Evolutionary conservation across 495 filamentous ascomycete species (phyloP), one percentile per base, ranked within the genome.

Genomic region (Aspergillus baeticus): DNA sequence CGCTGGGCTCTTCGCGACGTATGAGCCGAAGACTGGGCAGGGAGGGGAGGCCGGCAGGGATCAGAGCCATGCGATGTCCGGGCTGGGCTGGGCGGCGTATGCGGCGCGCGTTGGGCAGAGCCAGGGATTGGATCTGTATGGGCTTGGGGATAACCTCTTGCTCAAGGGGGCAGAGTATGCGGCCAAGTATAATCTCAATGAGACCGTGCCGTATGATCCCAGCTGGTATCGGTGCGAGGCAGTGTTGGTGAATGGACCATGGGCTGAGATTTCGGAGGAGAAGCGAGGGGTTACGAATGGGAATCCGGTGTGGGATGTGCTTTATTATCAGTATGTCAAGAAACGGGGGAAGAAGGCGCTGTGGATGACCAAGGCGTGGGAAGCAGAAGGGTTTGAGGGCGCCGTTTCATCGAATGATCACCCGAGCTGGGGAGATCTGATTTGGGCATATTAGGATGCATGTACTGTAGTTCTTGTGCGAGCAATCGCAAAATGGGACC

Each of bases 151-250:
- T 39, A 62, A 68, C 34, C 42, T 76, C 4, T 45, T 75, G 7
- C 59, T 72, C 13, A 67, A 66, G 37, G 71, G 45, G 17, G 51
- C 65, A 0, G 73, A 74, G 55, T 74, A 74, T 34, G 48, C 69
- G 5, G 64, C 67, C 6, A 69, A 69, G 54, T 72, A 68, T 37
- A 74, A 69, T 37, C 54, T 72, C 3, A 62, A 64, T 6, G 37
- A 68, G 22, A 63, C 57, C n/a, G 69, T 74, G 8, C 48, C 53
- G n/a, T 74, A 71, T 41, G 66, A 71, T 48, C 63, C 70, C 6
- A 63, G 60, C 11, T 70, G 60, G 51, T 68, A 63, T 34, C 63
- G 67, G 6, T 76, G 72, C 50, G 71, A 75, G 50, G 65, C 69
- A 1, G 64, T 70, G 20, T 52, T 75, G 15, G 64, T 74, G 33